Conservation (phyloP, 2,329 filamentous ascomycete species). For the Pestalotiopsis sp. region DNA sequence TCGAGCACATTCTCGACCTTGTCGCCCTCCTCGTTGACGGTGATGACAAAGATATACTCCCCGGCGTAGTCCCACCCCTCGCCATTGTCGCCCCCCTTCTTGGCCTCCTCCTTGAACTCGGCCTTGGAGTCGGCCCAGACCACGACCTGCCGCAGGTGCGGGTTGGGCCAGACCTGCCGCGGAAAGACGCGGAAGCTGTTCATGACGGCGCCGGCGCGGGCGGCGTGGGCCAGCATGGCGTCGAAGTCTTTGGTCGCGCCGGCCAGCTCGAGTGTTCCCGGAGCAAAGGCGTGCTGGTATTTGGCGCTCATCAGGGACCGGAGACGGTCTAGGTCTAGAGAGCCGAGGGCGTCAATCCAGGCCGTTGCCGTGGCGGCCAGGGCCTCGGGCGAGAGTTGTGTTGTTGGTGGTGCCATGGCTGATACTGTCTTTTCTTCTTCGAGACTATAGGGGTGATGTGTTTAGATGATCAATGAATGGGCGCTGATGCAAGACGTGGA, state of each 20-base stretch:
- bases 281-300: not conserved
- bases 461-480: not conserved
- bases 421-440: too few relatives aligned
- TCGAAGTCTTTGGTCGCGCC: not conserved
- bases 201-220: conserved; percentile 14
- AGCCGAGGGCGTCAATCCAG: not conserved
- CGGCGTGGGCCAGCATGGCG: not conserved
- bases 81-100: conserved; percentile 18
- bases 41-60: conserved; percentile 35
- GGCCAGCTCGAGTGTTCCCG: not conserved
- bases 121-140: conserved; percentile 29
- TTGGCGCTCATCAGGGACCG: not conserved
- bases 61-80: conserved; percentile 30
- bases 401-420: not conserved
- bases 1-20: conserved; percentile 31
- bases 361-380: not conserved
- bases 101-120: conserved; percentile 28
- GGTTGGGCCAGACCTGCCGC: conserved; percentile 22
- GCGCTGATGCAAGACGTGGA: too few relatives aligned
- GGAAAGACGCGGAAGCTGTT: conserved; percentile 21
- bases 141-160: conserved; percentile 25
- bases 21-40: conserved; percentile 28
- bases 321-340: not conserved
- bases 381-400: not conserved
- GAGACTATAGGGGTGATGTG: not conserved